Percentiles rank a stretch among this genome's conserved stretches.
These are phyloP conservation scores for Phaeosphaeria sp. DNA, from an alignment of 2,329 filamentous ascomycete species.

Conservation along the genomic window DNA sequence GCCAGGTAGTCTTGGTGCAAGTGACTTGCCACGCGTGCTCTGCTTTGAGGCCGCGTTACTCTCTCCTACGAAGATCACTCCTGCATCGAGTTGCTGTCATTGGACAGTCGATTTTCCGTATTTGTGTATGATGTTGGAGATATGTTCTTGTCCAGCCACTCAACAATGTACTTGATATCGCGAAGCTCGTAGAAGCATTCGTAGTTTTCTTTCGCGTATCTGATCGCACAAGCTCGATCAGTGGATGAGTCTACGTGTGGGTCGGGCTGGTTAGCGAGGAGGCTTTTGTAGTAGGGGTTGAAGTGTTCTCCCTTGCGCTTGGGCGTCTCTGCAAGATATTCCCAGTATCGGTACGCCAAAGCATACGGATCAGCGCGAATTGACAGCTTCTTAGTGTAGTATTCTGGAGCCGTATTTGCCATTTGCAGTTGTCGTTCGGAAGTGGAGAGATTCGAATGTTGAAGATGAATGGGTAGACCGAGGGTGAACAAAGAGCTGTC, in stretches of 20 bases:
- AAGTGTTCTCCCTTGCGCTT: slow-evolving; percentile 11
- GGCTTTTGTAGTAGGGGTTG: slow-evolving; percentile 28
- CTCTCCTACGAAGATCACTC: background rate
- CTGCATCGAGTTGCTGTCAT: background rate
- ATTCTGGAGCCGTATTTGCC: background rate
- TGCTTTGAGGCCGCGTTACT: background rate
- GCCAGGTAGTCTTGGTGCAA: background rate
- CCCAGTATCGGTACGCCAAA: slow-evolving; percentile 28
- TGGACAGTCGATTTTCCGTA: background rate
- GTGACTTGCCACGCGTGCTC: background rate
- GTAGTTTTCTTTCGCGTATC: slow-evolving; percentile 30
- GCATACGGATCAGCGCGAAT: slow-evolving; percentile 22
- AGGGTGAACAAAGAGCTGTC: background rate
- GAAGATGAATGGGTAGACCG: background rate
- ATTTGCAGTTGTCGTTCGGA: background rate
- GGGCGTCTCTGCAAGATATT: slow-evolving; percentile 23
- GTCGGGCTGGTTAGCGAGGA: slow-evolving; percentile 30
- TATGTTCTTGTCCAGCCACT: slow-evolving; percentile 13
- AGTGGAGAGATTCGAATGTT: background rate
- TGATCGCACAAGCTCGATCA: slow-evolving; percentile 25
- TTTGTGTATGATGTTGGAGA: background rate
- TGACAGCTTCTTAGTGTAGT: background rate
- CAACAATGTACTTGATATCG: slow-evolving; percentile 24
- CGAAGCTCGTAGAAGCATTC: slow-evolving; percentile 29
- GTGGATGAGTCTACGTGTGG: slow-evolving; percentile 19